A percentile compares a stretch with the other conserved stretches of the same genome.
phyloP scores from a whole-genome alignment of 1,139 yeast species.

The Hyphopichia khmerensis region DNA sequence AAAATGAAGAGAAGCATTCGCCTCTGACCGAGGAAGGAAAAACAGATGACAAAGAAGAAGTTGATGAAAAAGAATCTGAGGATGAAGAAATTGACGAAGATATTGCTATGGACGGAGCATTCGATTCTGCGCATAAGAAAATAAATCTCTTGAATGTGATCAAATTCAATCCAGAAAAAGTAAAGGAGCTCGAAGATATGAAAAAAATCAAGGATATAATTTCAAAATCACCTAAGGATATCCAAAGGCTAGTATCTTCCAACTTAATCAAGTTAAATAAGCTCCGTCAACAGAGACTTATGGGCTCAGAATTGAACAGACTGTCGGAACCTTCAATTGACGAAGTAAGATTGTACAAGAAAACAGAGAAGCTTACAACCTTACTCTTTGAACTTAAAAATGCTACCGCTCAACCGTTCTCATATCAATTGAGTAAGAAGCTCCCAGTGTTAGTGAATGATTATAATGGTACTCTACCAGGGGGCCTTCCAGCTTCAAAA shows the following conservation, averaged over 20 bases:
- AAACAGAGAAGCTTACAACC: conserved; percentile 32
- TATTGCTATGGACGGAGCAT: conserved; percentile 4
- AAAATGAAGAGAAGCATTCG: neutral
- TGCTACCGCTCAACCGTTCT: conserved; percentile 27
- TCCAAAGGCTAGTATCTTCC: conserved; percentile 55
- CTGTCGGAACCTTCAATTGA: conserved; percentile 26
- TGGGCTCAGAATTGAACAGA: conserved; percentile 28
- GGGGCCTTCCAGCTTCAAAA: conserved; percentile 32
- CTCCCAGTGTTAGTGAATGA: conserved; percentile 74
- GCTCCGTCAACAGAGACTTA: conserved; percentile 60
- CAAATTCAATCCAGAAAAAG: conserved; percentile 37
- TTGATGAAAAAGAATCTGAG: conserved; percentile 7
- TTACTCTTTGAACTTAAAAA: conserved; percentile 30
- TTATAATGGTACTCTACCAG: conserved; percentile 81
- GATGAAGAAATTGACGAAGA: too few relatives aligned
- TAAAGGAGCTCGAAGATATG: conserved; percentile 24
- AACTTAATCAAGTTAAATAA: conserved; percentile 59
- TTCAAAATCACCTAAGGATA: conserved; percentile 23
- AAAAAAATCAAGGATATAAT: conserved; percentile 26
- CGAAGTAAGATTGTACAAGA: conserved; percentile 42
- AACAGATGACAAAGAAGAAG: conserved; percentile 12
- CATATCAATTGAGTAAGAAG: conserved; percentile 36
- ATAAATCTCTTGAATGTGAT: conserved; percentile 35
- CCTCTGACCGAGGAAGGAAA: neutral
- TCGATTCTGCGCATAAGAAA: conserved; percentile 10